Base-by-base conservation (phyloP, 768 basidiomycete species). In the Lactarius tabidus region DNA sequence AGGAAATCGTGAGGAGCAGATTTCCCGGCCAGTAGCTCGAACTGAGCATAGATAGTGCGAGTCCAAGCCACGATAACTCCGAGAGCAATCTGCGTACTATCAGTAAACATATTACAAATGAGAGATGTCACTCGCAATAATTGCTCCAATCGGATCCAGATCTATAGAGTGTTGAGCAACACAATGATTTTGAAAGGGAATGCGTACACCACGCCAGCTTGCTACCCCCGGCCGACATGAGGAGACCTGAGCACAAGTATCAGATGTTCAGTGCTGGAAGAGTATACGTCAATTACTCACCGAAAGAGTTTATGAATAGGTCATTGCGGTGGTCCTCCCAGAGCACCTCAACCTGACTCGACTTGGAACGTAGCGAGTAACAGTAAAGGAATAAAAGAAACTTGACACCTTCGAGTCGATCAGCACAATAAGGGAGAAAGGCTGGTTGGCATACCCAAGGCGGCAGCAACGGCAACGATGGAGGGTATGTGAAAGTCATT, bases 321-420 rank as follows among this genome's bases (percentile, higher is more conserved):
- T 96, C 96, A 71, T 95, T 98, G 69, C 95, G 81, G 69, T 98
- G 95, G 73, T 98, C 96, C 75, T 97, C 92, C 94, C 93, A 98
- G 33, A 97, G 82, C n/a, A 97, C 85, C 54, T 85, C 84, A 2
- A 99, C 96, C 76, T 99, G 97, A 71, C 91, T 95, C 7, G 91
- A 94, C 68, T 84, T 85, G 36, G 81, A 82, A 33, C 92, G 86
- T 53, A 96, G 81, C 3, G 91, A 82, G 71, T 79, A 85, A 75
- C 95, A 95, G 76, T 94, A 97, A 5, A 94, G 41, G 78, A 98
- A 98, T 51, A 99, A 83, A 0, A 87, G 52, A 54, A 93, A 81
- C 76, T 99, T 99, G 67, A 91, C 86, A 57, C 82, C 92, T 94
- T 66, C 31, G 39, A n/a, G 56, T 36, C 52, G 41, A 51, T 54